phyloP scores from a whole-genome alignment of 805 yeast species.

The Schizosaccharomyces japonicus region DNA sequence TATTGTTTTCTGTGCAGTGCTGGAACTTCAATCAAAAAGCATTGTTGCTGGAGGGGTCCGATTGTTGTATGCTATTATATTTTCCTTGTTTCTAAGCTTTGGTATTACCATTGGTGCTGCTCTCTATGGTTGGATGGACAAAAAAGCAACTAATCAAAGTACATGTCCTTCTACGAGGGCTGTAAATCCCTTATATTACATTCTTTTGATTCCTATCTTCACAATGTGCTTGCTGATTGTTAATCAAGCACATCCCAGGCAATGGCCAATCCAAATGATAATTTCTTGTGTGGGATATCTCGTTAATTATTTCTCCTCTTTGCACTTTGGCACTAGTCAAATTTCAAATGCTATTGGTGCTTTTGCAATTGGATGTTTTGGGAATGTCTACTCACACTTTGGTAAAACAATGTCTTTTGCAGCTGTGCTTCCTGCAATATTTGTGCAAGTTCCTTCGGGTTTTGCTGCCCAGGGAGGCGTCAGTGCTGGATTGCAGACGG shows the following conservation, averaged over 20 bases:
- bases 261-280: constrained; percentile 58
- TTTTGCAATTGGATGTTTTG: constrained; percentile 66
- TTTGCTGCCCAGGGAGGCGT: constrained; percentile 74
- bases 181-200: background rate
- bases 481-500: constrained; percentile 45
- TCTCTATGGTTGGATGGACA: constrained; percentile 37
- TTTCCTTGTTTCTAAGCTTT: constrained; percentile 23
- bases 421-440: constrained; percentile 87
- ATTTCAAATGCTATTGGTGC: constrained; percentile 81
- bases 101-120: constrained; percentile 90
- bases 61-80: constrained; percentile 89
- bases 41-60: constrained; percentile 84
- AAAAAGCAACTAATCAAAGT: background rate
- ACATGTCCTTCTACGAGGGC: background rate
- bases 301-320: constrained; percentile 58
- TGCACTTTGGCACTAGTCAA: constrained; percentile 45
- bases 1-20: constrained; percentile 73
- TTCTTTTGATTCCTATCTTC: constrained; percentile 45
- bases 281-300: constrained; percentile 64
- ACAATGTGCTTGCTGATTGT: constrained; percentile 38
- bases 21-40: constrained; percentile 73
- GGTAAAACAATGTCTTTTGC: constrained; percentile 55
- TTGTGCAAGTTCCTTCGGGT: constrained; percentile 87
- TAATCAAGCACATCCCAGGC: constrained; percentile 66
- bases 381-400: constrained; percentile 67